phyloP scores from a whole-genome alignment of 2,329 filamentous ascomycete species.

The Apiospora malaysiana region DNA sequence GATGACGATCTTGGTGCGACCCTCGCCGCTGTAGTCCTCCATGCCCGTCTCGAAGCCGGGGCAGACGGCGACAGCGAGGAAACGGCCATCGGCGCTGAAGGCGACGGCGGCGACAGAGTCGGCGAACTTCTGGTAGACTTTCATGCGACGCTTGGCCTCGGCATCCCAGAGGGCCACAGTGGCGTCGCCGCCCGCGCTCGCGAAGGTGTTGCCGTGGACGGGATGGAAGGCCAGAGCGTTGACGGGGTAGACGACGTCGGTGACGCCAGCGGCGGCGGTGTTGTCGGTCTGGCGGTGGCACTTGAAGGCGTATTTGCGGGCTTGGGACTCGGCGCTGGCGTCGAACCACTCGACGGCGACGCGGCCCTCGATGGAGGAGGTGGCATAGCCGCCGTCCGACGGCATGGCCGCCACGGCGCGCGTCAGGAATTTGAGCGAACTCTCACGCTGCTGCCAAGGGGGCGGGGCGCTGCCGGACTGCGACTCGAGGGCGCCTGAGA shows the following conservation, averaged over 20 bases:
- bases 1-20: conserved; percentile 78
- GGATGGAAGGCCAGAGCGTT: conserved; percentile 91
- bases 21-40: conserved; percentile 76
- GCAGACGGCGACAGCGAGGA: conserved; percentile 80
- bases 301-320: conserved; percentile 97
- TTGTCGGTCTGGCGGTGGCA: conserved; percentile 83
- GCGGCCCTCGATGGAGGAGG: conserved; percentile 89
- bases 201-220: conserved; percentile 76
- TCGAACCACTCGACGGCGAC: conserved; percentile 99
- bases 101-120: conserved; percentile 78
- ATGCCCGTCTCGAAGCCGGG: conserved; percentile 88
- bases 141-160: conserved; percentile 85
- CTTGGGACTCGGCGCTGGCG: conserved; percentile 82
- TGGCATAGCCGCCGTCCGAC: conserved; percentile 92
- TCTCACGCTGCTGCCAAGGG: conserved; percentile 94
- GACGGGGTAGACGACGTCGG: conserved; percentile 88
- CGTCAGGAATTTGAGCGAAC: conserved; percentile 94
- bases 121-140: conserved; percentile 85
- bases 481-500: conserved; percentile 61
- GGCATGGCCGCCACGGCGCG: conserved; percentile 95
- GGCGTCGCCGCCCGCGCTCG: conserved; percentile 86
- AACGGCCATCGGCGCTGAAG: conserved; percentile 79
- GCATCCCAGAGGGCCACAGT: conserved; percentile 95
- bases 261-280: conserved; percentile 54
- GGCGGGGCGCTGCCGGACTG: conserved; percentile 56